Percentiles rank a stretch among this genome's conserved stretches.
Conservation (phyloP, 2,329 filamentous ascomycete species). For the Colletotrichum falcatum region DNA sequence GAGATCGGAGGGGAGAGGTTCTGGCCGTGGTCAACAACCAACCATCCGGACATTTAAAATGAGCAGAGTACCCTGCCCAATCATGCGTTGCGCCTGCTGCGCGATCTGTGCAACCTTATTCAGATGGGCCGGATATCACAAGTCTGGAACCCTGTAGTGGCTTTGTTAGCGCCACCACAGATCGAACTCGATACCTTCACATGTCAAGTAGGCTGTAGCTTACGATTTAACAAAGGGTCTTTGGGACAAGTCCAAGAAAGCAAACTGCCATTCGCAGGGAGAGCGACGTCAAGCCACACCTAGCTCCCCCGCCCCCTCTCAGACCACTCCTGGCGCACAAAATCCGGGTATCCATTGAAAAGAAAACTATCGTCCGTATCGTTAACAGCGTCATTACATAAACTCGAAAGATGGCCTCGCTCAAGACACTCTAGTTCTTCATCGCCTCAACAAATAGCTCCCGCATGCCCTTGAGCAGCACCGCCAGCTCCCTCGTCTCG, state of each 20-base stretch:
- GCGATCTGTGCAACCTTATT: background rate
- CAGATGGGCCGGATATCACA: background rate
- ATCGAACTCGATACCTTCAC: background rate
- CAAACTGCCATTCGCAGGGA: background rate
- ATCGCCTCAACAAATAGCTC: conserved; percentile 79
- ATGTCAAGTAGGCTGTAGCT: no score
- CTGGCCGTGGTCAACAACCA: background rate
- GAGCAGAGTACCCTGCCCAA: background rate
- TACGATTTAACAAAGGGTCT: background rate
- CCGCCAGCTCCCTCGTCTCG: conserved; percentile 79
- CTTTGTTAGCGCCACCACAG: background rate
- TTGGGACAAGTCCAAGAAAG: conserved; percentile 1
- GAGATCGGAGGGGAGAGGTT: background rate
- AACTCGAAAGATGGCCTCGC: background rate
- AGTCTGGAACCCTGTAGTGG: background rate
- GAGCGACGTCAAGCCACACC: background rate
- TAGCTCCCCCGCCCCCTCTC: background rate
- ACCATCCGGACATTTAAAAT: no score
- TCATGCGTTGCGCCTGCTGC: background rate
- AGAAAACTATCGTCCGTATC: conserved; percentile 27
- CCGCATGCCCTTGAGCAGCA: conserved; percentile 84
- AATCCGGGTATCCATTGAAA: conserved; percentile 35
- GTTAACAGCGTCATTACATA: conserved; percentile 27
- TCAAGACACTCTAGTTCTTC: conserved; percentile 53
- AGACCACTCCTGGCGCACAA: background rate